Evolutionary conservation across 306 rosid genomes (phyloP).

Genomic region (Trifolium fragiferum): DNA sequence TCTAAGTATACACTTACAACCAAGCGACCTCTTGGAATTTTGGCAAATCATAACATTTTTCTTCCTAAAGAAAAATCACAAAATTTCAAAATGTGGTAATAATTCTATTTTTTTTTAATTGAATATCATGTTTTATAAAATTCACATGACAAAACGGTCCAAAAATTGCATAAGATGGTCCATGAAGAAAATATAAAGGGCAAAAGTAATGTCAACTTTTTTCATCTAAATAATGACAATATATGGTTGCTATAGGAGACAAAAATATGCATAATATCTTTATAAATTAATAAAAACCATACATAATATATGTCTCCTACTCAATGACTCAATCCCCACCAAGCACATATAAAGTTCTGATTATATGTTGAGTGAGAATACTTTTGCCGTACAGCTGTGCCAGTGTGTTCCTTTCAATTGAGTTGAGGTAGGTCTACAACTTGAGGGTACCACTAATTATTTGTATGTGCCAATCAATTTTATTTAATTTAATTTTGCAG

Average conservation of each 20-base stretch:
- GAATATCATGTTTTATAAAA: neutral
- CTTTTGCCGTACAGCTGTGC: constrained; percentile 50
- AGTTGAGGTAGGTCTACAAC: constrained; percentile 8
- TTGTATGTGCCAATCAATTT: constrained; percentile 4
- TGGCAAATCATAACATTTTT: neutral
- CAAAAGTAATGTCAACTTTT: constrained; percentile 36
- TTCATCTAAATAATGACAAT: constrained; percentile 38
- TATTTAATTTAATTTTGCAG: constrained; percentile 9
- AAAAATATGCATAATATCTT: constrained; percentile 34
- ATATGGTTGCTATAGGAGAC: constrained; percentile 40
- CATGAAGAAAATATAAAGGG: constrained; percentile 36
- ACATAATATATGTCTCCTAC: constrained; percentile 22
- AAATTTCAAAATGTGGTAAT: neutral
- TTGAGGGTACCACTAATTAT: neutral
- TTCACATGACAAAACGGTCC: constrained; percentile 16
- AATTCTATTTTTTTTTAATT: too few species aligned
- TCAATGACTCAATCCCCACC: constrained; percentile 28
- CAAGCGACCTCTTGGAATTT: too few species aligned
- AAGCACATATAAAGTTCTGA: constrained; percentile 25
- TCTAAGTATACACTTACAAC: too few species aligned
- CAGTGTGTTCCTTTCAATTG: constrained; percentile 33
- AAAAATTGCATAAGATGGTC: constrained; percentile 10
- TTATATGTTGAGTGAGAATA: constrained; percentile 35
- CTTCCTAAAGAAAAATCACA: neutral
- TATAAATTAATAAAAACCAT: neutral